phyloP scores from a whole-genome alignment of 2,329 filamentous ascomycete genomes.

The Aspergillus quadrilineatus region DNA sequence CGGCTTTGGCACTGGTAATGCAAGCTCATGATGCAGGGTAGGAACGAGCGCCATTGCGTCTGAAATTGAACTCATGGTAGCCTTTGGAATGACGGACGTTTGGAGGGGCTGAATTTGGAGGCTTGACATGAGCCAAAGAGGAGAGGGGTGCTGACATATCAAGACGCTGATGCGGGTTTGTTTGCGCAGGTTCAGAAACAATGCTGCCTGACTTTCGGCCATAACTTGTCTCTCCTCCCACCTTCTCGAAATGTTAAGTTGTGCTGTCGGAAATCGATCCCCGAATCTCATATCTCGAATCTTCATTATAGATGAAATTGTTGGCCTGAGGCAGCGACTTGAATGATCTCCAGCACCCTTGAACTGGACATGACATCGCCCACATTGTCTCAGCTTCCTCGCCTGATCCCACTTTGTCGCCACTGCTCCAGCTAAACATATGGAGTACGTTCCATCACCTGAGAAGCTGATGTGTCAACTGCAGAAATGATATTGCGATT shows the following conservation, averaged over 20 bases:
- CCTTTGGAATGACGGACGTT: too few species aligned
- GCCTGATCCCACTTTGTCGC: neutral
- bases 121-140: neutral
- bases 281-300: too few species aligned
- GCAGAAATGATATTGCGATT: neutral
- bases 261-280: too few species aligned
- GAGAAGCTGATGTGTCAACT: neutral
- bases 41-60: slow-evolving; percentile 4
- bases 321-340: too few species aligned
- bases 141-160: neutral
- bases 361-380: too few species aligned
- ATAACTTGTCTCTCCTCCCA: too few species aligned
- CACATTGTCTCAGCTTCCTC: too few species aligned
- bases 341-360: too few species aligned
- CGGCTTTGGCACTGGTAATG: neutral
- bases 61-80: too few species aligned
- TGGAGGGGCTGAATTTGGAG: too few species aligned
- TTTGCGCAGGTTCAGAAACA: neutral
- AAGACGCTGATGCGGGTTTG: neutral
- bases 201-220: neutral
- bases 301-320: too few species aligned
- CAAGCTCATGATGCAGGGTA: slow-evolving; percentile 7
- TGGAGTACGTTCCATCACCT: neutral
- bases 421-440: neutral
- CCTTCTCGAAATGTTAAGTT: too few species aligned